Evolutionary conservation across 148 eudicot genomes (phyloP), one percentile per base, ranked within the genome.

Genomic region (Chenopodium berlandieri): DNA sequence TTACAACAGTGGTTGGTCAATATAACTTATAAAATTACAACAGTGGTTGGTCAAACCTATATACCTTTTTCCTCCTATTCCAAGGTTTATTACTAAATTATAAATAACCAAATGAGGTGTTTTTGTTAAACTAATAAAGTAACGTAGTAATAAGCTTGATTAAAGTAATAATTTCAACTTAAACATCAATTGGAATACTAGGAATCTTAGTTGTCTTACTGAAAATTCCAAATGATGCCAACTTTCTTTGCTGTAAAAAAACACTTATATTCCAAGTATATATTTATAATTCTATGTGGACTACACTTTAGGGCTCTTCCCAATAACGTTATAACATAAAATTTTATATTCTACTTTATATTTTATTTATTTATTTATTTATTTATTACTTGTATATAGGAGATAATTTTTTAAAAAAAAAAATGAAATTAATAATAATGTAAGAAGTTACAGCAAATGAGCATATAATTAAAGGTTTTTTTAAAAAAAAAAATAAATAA

Each of bases 131-230:
- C 13, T 52, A 69, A 52, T 47, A 6, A 69, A 20, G 69, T 52
- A 11, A 69, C 12, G 50, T 79, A 50, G 27, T 44, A 44, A 16
- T 20, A 25, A 31, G 16, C 4, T 31, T 77, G 58, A 47, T 23
- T 64, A 20, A 63, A 52, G 37, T 40, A 40, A 66, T 77, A 64
- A 77, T 40, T 9, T 40, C 17, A 4, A 56, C 37, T 37, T 1
- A 64, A n/a, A 20, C 48, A n/a, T 17, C 5, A 9, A 0, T 16
- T 25, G 16, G 25, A n/a, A 75, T 80, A 80, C 83, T 75, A 81
- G 74, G 83, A 66, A 75, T 81, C 83, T 48, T 65, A 81, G 83
- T 70, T 81, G 79, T 81, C 48, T 23, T 44, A 80, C 47, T 73
- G 78, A 76, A 22, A 81, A 65, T 64, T 81, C 62, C 78, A 81